phyloP scores from a whole-genome alignment of 2,329 filamentous ascomycete species.

The Exophiala lecanii-corni region DNA sequence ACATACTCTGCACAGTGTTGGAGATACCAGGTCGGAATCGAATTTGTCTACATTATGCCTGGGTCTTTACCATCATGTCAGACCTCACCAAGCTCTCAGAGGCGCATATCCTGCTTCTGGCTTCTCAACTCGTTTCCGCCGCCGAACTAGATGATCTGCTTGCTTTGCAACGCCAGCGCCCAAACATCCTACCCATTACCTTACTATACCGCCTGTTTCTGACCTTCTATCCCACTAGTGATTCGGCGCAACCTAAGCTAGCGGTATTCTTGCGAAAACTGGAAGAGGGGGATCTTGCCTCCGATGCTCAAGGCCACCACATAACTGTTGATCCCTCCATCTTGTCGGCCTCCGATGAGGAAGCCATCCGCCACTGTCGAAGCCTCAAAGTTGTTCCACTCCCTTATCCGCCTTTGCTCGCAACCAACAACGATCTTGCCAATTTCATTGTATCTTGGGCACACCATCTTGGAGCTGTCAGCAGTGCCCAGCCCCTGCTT shows the following conservation, averaged over 20 bases:
- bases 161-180: slow-evolving; percentile 46
- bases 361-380: slow-evolving; percentile 14
- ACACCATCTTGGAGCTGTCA: slow-evolving; percentile 55
- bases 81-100: slow-evolving; percentile 42
- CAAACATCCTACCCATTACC: slow-evolving; percentile 46
- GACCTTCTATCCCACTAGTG: slow-evolving; percentile 58
- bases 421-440: slow-evolving; percentile 29
- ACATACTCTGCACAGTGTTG: too few species aligned
- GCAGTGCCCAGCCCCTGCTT: slow-evolving; percentile 53
- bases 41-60: neutral
- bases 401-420: slow-evolving; percentile 7
- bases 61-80: slow-evolving; percentile 30
- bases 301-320: slow-evolving; percentile 14
- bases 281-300: slow-evolving; percentile 33
- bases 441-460: slow-evolving; percentile 58
- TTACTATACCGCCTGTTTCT: slow-evolving; percentile 56
- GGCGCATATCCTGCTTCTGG: slow-evolving; percentile 55
- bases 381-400: slow-evolving; percentile 10
- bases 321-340: slow-evolving; percentile 37
- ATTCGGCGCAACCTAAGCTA: slow-evolving; percentile 37
- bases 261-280: slow-evolving; percentile 15
- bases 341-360: slow-evolving; percentile 10
- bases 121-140: slow-evolving; percentile 52
- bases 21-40: too few species aligned
- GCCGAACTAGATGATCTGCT: slow-evolving; percentile 51